Conservation (phyloP, 306 rosid species). For the Hippophae tibetana region DNA sequence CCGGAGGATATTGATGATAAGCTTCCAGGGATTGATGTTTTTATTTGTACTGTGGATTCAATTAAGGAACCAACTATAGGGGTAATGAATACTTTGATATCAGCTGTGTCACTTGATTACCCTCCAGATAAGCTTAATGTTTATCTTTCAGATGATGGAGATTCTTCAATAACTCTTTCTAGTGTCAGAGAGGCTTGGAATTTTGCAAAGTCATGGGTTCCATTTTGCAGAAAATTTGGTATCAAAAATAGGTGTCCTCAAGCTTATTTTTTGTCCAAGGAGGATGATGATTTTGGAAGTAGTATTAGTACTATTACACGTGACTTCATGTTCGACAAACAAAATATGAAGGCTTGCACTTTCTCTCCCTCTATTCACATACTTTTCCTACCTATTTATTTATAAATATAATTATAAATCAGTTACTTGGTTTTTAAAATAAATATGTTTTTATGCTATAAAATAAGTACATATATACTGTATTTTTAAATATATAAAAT, state of each 20-base stretch:
- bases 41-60: slow-evolving; percentile 64
- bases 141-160: slow-evolving; percentile 69
- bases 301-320: neutral
- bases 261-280: slow-evolving; percentile 41
- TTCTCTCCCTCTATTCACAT: neutral
- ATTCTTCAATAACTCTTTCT: slow-evolving; percentile 37
- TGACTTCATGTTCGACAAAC: slow-evolving; percentile 27
- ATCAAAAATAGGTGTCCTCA: slow-evolving; percentile 43
- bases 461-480: no score
- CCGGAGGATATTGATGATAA: slow-evolving; percentile 31
- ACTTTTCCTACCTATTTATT: no score
- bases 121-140: slow-evolving; percentile 57
- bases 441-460: no score
- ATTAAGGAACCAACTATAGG: slow-evolving; percentile 51
- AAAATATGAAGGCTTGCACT: slow-evolving; percentile 26
- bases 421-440: no score
- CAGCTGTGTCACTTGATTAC: slow-evolving; percentile 69
- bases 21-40: slow-evolving; percentile 53
- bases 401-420: no score
- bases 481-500: no score
- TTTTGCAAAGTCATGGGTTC: slow-evolving; percentile 64
- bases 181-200: slow-evolving; percentile 37
- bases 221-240: slow-evolving; percentile 39
- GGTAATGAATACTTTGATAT: slow-evolving; percentile 68
- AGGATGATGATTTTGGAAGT: slow-evolving; percentile 15